Conservation (phyloP, 345 rosid species). For the thale cress (Arabidopsis thaliana) region TAIR10.1 NC_003074.8:11251001-11251500, state of each 20-base stretch:
- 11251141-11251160: conserved; percentile 45
- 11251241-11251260: conserved; percentile 19
- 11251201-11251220: conserved; percentile 49
- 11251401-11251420: conserved; percentile 49
- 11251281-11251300: conserved; percentile 37
- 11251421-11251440: conserved; percentile 75
- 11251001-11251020: conserved; percentile 23
- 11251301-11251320: conserved; percentile 40
- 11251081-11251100: conserved; percentile 33
- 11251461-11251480: conserved; percentile 13
- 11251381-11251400: conserved; percentile 35
- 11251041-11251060: conserved; percentile 13
- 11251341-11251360: conserved; percentile 46
- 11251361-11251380: conserved; percentile 29
- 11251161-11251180: conserved; percentile 48
- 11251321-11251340: conserved; percentile 36
- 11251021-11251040: conserved; percentile 14
- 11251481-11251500: conserved; percentile 12
- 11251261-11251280: conserved; percentile 46
- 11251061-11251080: conserved; percentile 21
- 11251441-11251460: conserved; percentile 61
- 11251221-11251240: conserved; percentile 46
- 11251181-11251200: conserved; percentile 48
- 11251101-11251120: conserved; percentile 28
- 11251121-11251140: conserved; percentile 45